A percentile compares a stretch with the other conserved stretches of the same genome.
These are phyloP conservation scores for Ustulina deusta DNA, from an alignment of 2,329 filamentous ascomycete genomes.

Conservation along the genomic window DNA sequence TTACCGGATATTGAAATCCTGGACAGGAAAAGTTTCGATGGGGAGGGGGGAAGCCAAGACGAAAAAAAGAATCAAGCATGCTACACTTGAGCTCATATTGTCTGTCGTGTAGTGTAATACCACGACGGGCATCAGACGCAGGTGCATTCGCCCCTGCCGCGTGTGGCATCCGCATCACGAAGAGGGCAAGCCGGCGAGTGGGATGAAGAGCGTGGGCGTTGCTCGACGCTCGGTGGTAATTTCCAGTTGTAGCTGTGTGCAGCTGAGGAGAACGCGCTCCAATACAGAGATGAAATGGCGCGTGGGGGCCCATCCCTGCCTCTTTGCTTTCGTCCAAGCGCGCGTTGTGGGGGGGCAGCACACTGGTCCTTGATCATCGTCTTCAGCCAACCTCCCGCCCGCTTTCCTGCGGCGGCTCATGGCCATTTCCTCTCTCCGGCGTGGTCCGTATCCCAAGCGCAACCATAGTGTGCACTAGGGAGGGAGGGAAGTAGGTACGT, in stretches of 20 bases:
- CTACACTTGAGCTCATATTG: not conserved
- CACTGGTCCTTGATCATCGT: slow-evolving; percentile 17
- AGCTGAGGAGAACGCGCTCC: slow-evolving; percentile 35
- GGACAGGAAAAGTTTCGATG: not conserved
- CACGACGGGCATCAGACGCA: slow-evolving; percentile 25
- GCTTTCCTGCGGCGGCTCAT: slow-evolving; percentile 19
- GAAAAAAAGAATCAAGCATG: not conserved
- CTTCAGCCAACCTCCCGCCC: slow-evolving; percentile 12
- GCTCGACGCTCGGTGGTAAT: slow-evolving; percentile 40
- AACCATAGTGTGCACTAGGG: not conserved
- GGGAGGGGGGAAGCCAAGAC: not conserved
- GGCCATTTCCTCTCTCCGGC: slow-evolving; percentile 17
- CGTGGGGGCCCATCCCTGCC: slow-evolving; percentile 37
- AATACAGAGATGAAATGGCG: slow-evolving; percentile 38
- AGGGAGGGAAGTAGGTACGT: not conserved
- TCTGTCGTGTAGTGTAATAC: not conserved
- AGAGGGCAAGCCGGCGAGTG: slow-evolving; percentile 37
- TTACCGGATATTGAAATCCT: slow-evolving; percentile 32
- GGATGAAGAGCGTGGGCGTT: slow-evolving; percentile 34
- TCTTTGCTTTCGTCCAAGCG: slow-evolving; percentile 23
- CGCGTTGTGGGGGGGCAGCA: slow-evolving; percentile 21
- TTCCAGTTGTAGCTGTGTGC: slow-evolving; percentile 37
- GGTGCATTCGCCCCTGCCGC: slow-evolving; percentile 32
- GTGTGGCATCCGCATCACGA: slow-evolving; percentile 35
- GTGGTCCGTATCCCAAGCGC: slow-evolving; percentile 12